A percentile compares a stretch with the other conserved stretches of the same genome.
Conservation (phyloP, 306 rosid genomes). For the Castanea sativa region DNA sequence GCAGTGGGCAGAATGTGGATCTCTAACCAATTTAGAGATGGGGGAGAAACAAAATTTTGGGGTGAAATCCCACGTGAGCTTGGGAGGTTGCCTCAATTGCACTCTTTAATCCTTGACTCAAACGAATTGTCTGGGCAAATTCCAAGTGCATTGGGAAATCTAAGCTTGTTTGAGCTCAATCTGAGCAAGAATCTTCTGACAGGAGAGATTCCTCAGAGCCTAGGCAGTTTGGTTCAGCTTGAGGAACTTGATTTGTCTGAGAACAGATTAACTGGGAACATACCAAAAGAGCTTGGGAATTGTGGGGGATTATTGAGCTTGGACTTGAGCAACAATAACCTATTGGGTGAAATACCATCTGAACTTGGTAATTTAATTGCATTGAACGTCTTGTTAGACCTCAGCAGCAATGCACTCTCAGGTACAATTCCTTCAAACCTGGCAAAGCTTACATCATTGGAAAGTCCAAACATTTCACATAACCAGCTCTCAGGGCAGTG, state of each 20-base stretch:
- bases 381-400: constrained; percentile 40
- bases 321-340: constrained; percentile 51
- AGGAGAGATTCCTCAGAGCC: constrained; percentile 37
- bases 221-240: constrained; percentile 29
- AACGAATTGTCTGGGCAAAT: constrained; percentile 44
- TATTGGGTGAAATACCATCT: constrained; percentile 42
- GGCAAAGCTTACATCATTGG: constrained; percentile 37
- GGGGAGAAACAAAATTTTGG: constrained; percentile 41
- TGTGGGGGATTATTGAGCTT: constrained; percentile 27
- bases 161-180: constrained; percentile 31
- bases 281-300: constrained; percentile 38
- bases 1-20: constrained; percentile 46
- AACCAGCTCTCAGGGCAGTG: constrained; percentile 45
- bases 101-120: constrained; percentile 21
- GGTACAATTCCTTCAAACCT: constrained; percentile 54
- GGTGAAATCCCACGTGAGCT: constrained; percentile 58
- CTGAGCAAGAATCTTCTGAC: constrained; percentile 49
- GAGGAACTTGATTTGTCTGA: constrained; percentile 48
- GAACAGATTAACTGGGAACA: constrained; percentile 40
- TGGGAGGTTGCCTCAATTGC: constrained; percentile 32
- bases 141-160: constrained; percentile 47
- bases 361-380: constrained; percentile 49
- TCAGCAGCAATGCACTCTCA: constrained; percentile 57
- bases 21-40: constrained; percentile 39
- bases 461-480: constrained; percentile 54